These are phyloP conservation scores for Crithidia acanthocephali DNA, from an alignment of 208 protist species.

Conservation along the genomic window DNA sequence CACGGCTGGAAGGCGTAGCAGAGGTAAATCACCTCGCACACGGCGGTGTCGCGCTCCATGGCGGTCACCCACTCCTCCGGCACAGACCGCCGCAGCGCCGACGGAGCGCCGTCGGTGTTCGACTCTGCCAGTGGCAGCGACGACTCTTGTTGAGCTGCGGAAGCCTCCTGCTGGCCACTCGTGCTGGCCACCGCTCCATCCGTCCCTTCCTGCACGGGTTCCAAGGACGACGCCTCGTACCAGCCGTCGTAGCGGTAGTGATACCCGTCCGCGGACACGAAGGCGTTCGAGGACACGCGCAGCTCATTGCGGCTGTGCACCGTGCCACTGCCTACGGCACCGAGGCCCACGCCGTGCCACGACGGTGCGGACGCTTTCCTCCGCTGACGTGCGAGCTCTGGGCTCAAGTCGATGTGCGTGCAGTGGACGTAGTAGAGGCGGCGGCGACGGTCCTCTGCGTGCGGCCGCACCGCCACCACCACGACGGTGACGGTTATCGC, in stretches of 20 bases:
- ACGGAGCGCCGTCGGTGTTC: background rate
- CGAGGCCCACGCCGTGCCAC: constrained; percentile 20
- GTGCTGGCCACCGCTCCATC: too few relatives aligned
- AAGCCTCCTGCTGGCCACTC: too few relatives aligned
- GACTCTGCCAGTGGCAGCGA: background rate
- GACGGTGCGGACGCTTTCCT: constrained; percentile 22
- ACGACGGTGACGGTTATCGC: constrained; percentile 42
- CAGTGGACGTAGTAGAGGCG: constrained; percentile 61
- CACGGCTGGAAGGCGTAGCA: constrained; percentile 69
- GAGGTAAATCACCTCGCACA: constrained; percentile 72
- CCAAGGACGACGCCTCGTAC: constrained; percentile 46
- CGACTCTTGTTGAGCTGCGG: too few relatives aligned
- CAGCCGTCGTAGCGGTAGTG: constrained; percentile 73
- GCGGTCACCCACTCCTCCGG: constrained; percentile 51
- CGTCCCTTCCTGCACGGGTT: background rate
- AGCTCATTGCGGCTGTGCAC: constrained; percentile 37
- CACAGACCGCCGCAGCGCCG: constrained; percentile 5
- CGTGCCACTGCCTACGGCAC: constrained; percentile 23
- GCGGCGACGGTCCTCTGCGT: constrained; percentile 51
- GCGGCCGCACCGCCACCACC: constrained; percentile 46
- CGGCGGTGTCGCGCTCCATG: constrained; percentile 62
- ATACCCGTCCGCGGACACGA: constrained; percentile 60
- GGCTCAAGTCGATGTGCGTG: constrained; percentile 43
- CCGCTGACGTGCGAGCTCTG: constrained; percentile 21
- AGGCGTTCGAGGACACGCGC: constrained; percentile 25